Base-by-base conservation (phyloP, 352 stramenopile genomes). In the Thraustochytrium sp. region DNA sequence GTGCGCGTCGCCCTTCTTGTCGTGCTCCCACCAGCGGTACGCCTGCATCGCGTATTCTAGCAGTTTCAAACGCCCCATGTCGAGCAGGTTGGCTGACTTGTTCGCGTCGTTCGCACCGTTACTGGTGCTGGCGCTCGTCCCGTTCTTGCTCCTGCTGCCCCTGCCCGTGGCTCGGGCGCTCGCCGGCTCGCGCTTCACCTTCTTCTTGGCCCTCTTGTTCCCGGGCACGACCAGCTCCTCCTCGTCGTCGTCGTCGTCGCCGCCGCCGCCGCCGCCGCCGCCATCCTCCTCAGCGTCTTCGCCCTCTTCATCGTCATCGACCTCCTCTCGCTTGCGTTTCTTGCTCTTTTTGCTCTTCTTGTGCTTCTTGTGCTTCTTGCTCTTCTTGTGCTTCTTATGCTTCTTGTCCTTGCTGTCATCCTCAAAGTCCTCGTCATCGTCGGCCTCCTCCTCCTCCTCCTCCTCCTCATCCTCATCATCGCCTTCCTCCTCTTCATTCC, bases 21-120 rank as follows among this genome's bases (percentile, higher is more conserved):
- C 36, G 51, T 85, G 29, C 85, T 99, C 96, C 97, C 97, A 99
- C 97, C 97, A 99, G 42, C 98, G 94, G 87, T 98, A 99, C 76
- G 97, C 94, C 89, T 98, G 97, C 87, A 99, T 98, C 23, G 95
- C 95, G 13, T 93, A 91, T 87, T 98, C 95, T 51, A 90, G 86
- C 84, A 97, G 97, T 53, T 94, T 96, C 42, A 97, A 89, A 64
- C 96, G 90, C 86, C 98, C 98, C 51, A 98, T 89, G 85, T 95
- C 95, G 40, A 90, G 89, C 76, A 94, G 86, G 29, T 88, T 91
- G 11, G 59, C 42, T 9, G 59, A 49, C 2, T 82, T 65, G 46
- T 46, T 36, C 40, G 26, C 44, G 18, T 34, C 9, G 37, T 37
- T 42, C 4, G 9, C 23, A 21, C 8, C 56, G 56, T n/a, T 68